These are phyloP conservation scores for Gentiana macrophylla DNA, from an alignment of 257 asterid genomes.

Conservation along the genomic window DNA sequence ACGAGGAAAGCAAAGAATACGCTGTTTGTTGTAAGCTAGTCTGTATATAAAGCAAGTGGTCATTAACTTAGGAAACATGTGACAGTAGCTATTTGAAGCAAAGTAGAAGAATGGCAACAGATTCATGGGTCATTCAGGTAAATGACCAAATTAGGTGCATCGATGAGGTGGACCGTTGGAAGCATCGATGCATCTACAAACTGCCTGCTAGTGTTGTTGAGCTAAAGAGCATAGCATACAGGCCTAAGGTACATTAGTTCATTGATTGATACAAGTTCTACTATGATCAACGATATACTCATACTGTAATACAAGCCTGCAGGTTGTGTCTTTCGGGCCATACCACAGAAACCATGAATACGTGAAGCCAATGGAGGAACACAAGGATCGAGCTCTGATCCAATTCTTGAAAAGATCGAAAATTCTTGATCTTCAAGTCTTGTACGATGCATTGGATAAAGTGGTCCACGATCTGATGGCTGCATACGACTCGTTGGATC, in stretches of 20 bases:
- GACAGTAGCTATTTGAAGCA: too few species aligned
- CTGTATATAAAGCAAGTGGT: too few species aligned
- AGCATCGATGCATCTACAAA: slow-evolving; percentile 28
- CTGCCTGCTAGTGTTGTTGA: slow-evolving; percentile 22
- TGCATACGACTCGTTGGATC: slow-evolving; percentile 2
- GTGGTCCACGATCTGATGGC: slow-evolving; percentile 5
- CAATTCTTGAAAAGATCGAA: slow-evolving; percentile 28
- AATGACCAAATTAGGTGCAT: too few species aligned
- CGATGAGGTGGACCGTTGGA: slow-evolving; percentile 20
- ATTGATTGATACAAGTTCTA: too few species aligned
- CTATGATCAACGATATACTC: too few species aligned
- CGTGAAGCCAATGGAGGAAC: slow-evolving; percentile 33
- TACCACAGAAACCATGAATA: slow-evolving; percentile 17
- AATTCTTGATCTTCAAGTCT: slow-evolving; percentile 11
- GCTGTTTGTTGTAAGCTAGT: too few species aligned
- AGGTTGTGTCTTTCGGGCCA: slow-evolving; percentile 39
- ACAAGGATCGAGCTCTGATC: slow-evolving; percentile 38
- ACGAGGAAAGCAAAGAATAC: too few species aligned
- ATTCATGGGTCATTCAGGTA: too few species aligned
- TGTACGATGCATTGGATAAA: slow-evolving; percentile 11
- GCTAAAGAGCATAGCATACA: slow-evolving; percentile 17
- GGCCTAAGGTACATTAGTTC: slow-evolving; percentile 21
- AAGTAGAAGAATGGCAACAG: too few species aligned
- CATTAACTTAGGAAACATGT: too few species aligned
- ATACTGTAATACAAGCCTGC: too few species aligned